Evolutionary conservation across 495 filamentous ascomycete genomes (phyloP).

Genomic region (Amniculicola lignicola): DNA sequence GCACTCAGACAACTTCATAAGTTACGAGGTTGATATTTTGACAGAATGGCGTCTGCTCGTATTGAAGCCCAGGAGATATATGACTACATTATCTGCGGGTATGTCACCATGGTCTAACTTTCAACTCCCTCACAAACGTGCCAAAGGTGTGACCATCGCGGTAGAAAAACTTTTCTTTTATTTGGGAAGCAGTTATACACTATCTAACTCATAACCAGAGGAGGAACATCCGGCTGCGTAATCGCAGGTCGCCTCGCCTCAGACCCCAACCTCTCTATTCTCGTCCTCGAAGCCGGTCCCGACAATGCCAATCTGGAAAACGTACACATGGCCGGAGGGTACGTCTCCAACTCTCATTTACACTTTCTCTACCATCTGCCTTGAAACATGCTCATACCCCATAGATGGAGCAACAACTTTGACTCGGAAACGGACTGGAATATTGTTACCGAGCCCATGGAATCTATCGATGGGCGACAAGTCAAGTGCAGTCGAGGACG

Average conservation of each 20-base stretch:
- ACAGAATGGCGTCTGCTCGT: neutral
- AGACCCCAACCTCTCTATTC: slow-evolving; percentile 46
- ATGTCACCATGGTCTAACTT: neutral
- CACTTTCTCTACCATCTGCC: neutral
- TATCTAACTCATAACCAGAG: slow-evolving; percentile 22
- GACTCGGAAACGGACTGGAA: slow-evolving; percentile 31
- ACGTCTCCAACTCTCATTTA: neutral
- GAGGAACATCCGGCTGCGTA: slow-evolving; percentile 51
- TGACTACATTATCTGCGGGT: slow-evolving; percentile 42
- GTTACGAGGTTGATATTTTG: too few relatives aligned
- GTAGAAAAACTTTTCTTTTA: too few relatives aligned
- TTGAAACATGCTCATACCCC: neutral
- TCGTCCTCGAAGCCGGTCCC: slow-evolving; percentile 49
- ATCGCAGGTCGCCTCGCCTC: slow-evolving; percentile 51
- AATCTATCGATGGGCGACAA: slow-evolving; percentile 17
- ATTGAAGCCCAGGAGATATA: neutral
- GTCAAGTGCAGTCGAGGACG: slow-evolving; percentile 47
- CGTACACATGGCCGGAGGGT: slow-evolving; percentile 32
- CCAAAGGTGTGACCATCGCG: neutral
- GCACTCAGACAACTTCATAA: too few relatives aligned
- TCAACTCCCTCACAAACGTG: neutral
- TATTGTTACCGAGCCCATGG: slow-evolving; percentile 29
- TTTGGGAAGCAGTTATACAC: too few relatives aligned
- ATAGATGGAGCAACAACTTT: slow-evolving; percentile 18
- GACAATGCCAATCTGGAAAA: slow-evolving; percentile 38